Evolutionary conservation across 768 basidiomycete genomes (phyloP), one percentile per base, ranked within the genome.

Genomic region (Pleurotus djamor): DNA sequence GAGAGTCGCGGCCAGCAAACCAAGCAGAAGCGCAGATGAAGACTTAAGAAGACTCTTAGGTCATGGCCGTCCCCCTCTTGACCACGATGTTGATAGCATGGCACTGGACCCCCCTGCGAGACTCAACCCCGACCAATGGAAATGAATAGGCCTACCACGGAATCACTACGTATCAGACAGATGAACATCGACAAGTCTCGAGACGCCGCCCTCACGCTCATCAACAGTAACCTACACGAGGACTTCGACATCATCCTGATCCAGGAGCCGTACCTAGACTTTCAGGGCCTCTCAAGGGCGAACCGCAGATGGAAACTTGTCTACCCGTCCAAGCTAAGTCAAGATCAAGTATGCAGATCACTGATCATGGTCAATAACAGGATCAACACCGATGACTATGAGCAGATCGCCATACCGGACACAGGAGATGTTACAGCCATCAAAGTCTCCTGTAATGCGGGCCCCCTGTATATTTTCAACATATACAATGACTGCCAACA

Each of bases 231-330:
- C 0, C 6, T 52, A 8, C 21, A 28, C 21, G 21, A 28, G 21
- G 8, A 36, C 0, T 66, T 58, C 33, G 69, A 74, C 60, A 62
- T 76, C 1, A 52, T 68, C 0, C 48, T 64, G 1, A 36, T 74
- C 2, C 74, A 76, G 55, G 74, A 76, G 63, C 74, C 73, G 0
- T 60, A 66, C 48, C 57, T 73, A 4, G 65, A 72, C 57, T 48
- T 6, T 32, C 9, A 43, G 9, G 58, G 59, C 0, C n/a, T 54
- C 9, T 60, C 73, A 0, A 41, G 63, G 1, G 61, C 62, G 10
- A 62, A 49, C 4, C 28, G 28, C 0, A 12, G 58, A 7, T 74
- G 64, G 63, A 32, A 43, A 0, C 17, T 61, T 0, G 44, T 72
- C n/a, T 74, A 74, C 65, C 73, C 73, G 0, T 5, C 17, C 0